phyloP scores from a whole-genome alignment of 768 basidiomycete genomes.

The Lyophyllum shimeji region DNA sequence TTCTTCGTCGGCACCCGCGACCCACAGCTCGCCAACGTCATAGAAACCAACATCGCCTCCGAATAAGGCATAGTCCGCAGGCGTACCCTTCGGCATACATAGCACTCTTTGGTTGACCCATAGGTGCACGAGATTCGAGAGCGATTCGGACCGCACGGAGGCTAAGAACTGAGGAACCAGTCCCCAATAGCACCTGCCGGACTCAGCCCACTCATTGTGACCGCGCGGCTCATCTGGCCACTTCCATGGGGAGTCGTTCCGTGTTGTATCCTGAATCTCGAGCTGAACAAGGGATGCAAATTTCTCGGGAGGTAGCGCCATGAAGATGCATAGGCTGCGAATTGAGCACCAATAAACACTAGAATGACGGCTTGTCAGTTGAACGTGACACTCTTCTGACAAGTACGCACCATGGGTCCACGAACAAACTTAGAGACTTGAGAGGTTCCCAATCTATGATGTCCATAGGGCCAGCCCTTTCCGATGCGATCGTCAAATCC shows the following conservation, averaged over 20 bases:
- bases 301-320: background rate
- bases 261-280: constrained; percentile 16
- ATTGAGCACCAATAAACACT: constrained; percentile 2
- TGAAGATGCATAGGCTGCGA: constrained; percentile 12
- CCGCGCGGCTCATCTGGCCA: constrained; percentile 10
- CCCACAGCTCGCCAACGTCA: constrained; percentile 11
- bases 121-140: constrained; percentile 15
- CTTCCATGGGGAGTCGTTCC: constrained; percentile 8
- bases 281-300: constrained; percentile 13
- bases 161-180: constrained; percentile 18
- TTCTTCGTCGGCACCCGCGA: background rate
- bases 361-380: background rate
- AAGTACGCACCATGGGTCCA: constrained; percentile 14
- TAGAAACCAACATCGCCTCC: constrained; percentile 4
- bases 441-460: constrained; percentile 14
- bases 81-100: constrained; percentile 2
- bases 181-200: constrained; percentile 14
- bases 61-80: background rate
- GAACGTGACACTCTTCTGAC: background rate
- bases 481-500: constrained; percentile 13
- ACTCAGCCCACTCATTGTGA: constrained; percentile 1
- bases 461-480: constrained; percentile 14
- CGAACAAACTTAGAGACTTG: constrained; percentile 13
- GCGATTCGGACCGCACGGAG: constrained; percentile 1
- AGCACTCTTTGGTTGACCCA: constrained; percentile 21